These are phyloP conservation scores for Calonectria fujianensis DNA, from an alignment of 2,329 filamentous ascomycete genomes.

Conservation along the genomic window DNA sequence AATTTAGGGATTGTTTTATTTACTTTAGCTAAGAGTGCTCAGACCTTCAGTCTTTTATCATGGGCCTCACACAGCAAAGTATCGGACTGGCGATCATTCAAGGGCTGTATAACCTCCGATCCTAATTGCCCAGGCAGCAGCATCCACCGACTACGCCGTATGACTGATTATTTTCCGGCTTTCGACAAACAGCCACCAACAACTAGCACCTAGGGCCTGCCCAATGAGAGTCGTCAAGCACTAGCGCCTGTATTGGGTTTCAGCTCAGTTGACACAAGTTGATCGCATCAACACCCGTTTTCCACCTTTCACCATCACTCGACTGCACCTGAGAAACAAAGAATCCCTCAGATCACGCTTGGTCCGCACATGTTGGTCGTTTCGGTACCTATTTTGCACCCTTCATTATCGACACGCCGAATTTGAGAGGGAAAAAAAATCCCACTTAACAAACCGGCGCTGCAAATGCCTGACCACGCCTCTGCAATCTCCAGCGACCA, in stretches of 20 bases:
- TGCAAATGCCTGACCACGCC: neutral
- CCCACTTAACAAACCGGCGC: neutral
- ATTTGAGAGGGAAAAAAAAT: neutral
- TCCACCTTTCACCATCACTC: too few species aligned
- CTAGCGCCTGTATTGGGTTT: neutral
- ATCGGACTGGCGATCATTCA: too few species aligned
- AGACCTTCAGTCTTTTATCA: too few species aligned
- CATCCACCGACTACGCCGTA: neutral
- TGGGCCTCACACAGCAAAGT: too few species aligned
- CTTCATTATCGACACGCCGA: neutral
- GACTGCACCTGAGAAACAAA: too few species aligned
- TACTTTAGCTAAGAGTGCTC: too few species aligned
- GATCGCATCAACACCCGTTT: neutral
- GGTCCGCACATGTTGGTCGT: neutral
- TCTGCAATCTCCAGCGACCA: conserved; percentile 22
- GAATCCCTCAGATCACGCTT: neutral
- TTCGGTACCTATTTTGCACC: neutral
- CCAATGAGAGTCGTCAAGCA: neutral
- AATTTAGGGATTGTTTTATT: too few species aligned
- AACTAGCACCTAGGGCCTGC: neutral
- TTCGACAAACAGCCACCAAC: neutral
- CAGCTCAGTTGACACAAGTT: neutral
- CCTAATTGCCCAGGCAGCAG: neutral
- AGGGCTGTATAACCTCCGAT: neutral
- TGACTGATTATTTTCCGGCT: neutral